A percentile compares a stretch with the other conserved stretches of the same genome.
Conservation (phyloP, 2,329 filamentous ascomycete genomes). For the Tolypocladium ovalisporum region DNA sequence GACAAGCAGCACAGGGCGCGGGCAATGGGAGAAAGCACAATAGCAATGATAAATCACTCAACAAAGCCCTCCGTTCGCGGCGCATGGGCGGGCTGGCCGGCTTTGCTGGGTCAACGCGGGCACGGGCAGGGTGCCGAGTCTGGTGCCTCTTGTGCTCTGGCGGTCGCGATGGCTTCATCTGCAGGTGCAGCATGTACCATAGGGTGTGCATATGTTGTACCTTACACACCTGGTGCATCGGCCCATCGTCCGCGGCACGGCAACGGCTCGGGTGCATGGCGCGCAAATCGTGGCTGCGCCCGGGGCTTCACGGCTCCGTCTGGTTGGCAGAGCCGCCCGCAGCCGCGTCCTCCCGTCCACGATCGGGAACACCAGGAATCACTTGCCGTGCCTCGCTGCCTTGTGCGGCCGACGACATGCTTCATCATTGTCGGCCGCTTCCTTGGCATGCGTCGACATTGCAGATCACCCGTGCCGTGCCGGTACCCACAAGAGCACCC, state of each 20-base stretch:
- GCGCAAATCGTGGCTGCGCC: background rate
- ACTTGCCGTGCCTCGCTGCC: conserved; percentile 1
- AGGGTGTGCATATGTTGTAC: background rate
- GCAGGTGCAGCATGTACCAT: background rate
- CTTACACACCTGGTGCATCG: background rate
- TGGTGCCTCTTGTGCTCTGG: background rate
- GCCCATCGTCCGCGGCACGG: background rate
- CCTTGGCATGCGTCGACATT: background rate
- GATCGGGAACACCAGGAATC: conserved; percentile 3
- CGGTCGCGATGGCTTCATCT: background rate
- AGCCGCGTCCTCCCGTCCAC: conserved; percentile 2
- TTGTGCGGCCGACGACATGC: too few relatives aligned
- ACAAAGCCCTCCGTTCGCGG: conserved; percentile 1
- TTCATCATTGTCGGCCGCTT: background rate
- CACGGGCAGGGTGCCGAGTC: background rate
- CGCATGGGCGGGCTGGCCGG: background rate
- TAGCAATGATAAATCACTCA: conserved; percentile 6
- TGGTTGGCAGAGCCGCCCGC: conserved; percentile 3
- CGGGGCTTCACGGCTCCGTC: conserved; percentile 6
- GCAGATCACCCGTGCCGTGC: background rate
- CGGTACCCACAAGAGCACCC: background rate
- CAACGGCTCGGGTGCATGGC: conserved; percentile 1
- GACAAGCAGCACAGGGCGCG: background rate
- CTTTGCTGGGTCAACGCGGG: background rate
- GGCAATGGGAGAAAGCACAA: background rate